Base-by-base conservation (phyloP, 441 rosid species). In the Euphorbia schlechtendalii region DNA sequence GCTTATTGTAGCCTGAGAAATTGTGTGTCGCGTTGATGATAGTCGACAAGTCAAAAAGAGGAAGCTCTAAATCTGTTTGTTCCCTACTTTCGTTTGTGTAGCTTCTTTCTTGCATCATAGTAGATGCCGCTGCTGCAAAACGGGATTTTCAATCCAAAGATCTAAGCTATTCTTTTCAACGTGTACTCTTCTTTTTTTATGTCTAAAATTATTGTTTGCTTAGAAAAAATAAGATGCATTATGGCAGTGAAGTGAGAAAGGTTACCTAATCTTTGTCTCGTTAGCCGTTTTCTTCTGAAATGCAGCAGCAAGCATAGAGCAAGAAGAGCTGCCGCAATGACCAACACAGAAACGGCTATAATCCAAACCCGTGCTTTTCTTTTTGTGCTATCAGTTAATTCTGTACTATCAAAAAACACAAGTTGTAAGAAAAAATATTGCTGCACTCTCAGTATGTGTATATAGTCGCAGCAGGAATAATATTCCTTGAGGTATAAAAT, bases 31-130 rank as follows among this genome's bases (percentile, higher is more conserved):
- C 97, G 2, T 32, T 69, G 30, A 76, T 80, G 22, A 92, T 66
- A 24, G 82, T 75, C 17, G 74, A 63, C 61, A 88, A 78, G 66
- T 86, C 87, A 64, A 90, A 81, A 46, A 83, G 53, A 8, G 90
- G 94, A 43, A 92, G 24, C 30, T 88, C 97, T 0, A 84, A 56
- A 46, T 89, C 93, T n/a, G 80, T 84, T 1, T 56, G 56, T 14
- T 17, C 52, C 53, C 51, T 52, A 41, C 62, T 49, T 22, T 62
- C 62, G 32, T 53, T 57, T 0, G 59, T 54, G 30, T 17, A 10
- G 17, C 45, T 73, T 54, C 60, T 59, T 64, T 67, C 65, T 24
- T 22, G 68, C 60, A 14, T 46, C 34, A 38, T 40, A 51, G 34
- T 1, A 17, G 53, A 41, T n/a, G n/a, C n/a, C n/a, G n/a, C n/a